Base-by-base conservation (phyloP, 2,329 filamentous ascomycete genomes). In the Erysiphe neolycopersici region DNA sequence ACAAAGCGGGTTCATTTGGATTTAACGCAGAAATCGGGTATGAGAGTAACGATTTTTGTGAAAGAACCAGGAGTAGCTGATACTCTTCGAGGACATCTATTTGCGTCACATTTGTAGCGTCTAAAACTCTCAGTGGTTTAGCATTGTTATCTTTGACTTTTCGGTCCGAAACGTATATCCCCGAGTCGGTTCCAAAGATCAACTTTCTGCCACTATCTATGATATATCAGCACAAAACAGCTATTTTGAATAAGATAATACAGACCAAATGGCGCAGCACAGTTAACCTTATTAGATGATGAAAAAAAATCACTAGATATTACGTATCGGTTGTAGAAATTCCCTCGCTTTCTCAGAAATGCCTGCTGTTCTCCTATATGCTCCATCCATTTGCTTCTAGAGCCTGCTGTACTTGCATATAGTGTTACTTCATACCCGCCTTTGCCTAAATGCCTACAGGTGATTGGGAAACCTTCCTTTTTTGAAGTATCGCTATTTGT, bases 71-170 rank as follows among this genome's bases (percentile, higher is more conserved):
- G 19, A 98, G 68, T 45, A 98, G 73, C 52, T 84, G 76, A 57
- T 95, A 93, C 60, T 95, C 85, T 59, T 98, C 89, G 37, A 98
- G 67, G 6, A 93, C 85, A 57, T 98, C 89, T 48, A 98, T 79
- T 58, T 98, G 89, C 0, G 87, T 93, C 22, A 98, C 89, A 47
- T 76, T 76, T 47, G 77, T 78, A 45, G 76, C 74, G 56, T 98
- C 89, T 44, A 98, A 69, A 31, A 93, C 83, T 44, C 83, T 74
- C 52, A 75, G 76, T 5, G 89, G 89, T 53, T 73, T 75, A 32
- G 68, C 61, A 57, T 69, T 64, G 59, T 76, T 62, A 50, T 93
- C 84, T 60, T 83, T 91, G 37, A 79, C 76, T 64, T 83, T 87
- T 44, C 89, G 78, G 53, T 98, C 89, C 32, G 81, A 84, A 26